These are phyloP conservation scores for Pezicula rhizophila DNA, from an alignment of 2,329 filamentous ascomycete genomes.

Conservation along the genomic window DNA sequence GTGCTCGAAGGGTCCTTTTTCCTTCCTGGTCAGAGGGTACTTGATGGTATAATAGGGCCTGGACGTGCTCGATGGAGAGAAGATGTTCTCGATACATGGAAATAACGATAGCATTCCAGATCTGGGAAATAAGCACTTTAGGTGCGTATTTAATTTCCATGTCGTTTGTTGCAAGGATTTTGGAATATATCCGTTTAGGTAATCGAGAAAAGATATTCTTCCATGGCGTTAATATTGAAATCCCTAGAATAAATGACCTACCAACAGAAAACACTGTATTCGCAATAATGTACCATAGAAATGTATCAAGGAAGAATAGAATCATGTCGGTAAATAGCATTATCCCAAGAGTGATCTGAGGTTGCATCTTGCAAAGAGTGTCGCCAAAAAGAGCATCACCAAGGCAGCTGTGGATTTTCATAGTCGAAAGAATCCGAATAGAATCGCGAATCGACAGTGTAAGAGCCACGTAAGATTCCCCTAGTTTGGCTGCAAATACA, in stretches of 20 bases:
- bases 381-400: conserved; percentile 65
- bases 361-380: conserved; percentile 72
- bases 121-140: conserved; percentile 96
- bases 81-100: conserved; percentile 99
- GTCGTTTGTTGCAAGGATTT: conserved; percentile 92
- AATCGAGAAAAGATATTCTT: conserved; percentile 97
- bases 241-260: conserved; percentile 94
- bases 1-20: conserved; percentile 89
- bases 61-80: conserved; percentile 93
- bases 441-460: conserved; percentile 90
- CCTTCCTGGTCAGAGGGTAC: conserved; percentile 98
- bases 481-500: conserved; percentile 87
- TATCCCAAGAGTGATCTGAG: conserved; percentile 72
- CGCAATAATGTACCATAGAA: conserved; percentile 92
- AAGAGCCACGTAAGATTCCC: conserved; percentile 90
- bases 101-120: conserved; percentile 99
- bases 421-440: conserved; percentile 79
- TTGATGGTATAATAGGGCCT: conserved; percentile 97
- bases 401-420: conserved; percentile 72
- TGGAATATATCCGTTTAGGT: conserved; percentile 98
- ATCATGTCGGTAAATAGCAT: conserved; percentile 94
- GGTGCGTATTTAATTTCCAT: conserved; percentile 99
- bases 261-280: conserved; percentile 94
- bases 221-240: conserved; percentile 98
- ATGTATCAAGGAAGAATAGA: conserved; percentile 98